Conservation (phyloP, 2,329 filamentous ascomycete species). For the Colletotrichum sp. region DNA sequence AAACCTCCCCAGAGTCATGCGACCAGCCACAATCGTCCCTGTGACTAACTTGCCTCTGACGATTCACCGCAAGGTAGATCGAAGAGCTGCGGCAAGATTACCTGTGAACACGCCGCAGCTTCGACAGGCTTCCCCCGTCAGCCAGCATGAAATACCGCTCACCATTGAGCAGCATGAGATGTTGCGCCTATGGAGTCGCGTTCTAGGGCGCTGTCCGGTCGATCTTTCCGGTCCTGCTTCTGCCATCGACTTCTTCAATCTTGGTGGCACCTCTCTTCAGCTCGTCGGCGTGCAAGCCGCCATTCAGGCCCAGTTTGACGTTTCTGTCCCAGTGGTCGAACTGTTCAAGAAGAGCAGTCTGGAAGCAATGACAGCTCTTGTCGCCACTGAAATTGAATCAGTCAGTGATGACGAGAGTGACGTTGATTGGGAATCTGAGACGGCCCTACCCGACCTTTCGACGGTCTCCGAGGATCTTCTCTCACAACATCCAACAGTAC, state of each 20-base stretch:
- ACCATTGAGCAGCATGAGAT: background rate
- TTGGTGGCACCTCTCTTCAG: background rate
- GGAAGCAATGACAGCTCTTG: background rate
- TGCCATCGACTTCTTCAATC: background rate
- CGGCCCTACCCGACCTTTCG: background rate
- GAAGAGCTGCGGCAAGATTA: background rate
- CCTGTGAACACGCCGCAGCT: background rate
- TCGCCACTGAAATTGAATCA: background rate
- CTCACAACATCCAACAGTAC: too few relatives aligned
- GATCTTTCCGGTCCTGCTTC: background rate
- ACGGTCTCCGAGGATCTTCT: background rate
- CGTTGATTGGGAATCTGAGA: background rate
- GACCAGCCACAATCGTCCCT: background rate
- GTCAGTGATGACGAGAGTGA: background rate
- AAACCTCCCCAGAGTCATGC: background rate
- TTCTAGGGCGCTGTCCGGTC: background rate
- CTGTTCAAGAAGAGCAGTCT: background rate
- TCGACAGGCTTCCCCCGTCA: too few relatives aligned
- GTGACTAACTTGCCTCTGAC: background rate
- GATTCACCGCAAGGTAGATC: background rate
- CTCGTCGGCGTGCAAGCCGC: background rate
- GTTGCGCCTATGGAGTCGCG: background rate
- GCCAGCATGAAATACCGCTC: background rate
- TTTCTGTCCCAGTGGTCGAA: background rate
- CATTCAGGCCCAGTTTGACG: background rate